Conservation (phyloP, 345 rosid genomes). For the Lumnitzera racemosa region DNA sequence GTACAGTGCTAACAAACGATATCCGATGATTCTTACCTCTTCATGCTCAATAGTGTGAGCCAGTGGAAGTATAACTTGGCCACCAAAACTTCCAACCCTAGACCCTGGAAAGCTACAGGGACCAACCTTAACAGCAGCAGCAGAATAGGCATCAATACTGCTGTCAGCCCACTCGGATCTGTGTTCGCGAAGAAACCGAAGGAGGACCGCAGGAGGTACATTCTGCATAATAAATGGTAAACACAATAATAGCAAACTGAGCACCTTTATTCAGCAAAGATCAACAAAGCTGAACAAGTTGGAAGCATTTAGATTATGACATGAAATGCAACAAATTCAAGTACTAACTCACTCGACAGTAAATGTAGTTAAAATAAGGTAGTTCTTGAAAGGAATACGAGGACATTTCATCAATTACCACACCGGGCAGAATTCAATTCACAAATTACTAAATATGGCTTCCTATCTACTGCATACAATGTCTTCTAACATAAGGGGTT, state of each 20-base stretch:
- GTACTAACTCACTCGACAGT: background rate
- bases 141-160: slow-evolving; percentile 87
- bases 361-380: background rate
- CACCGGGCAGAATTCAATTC: background rate
- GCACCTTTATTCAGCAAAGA: background rate
- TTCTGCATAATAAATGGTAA: slow-evolving; percentile 39
- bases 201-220: slow-evolving; percentile 96
- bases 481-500: background rate
- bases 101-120: slow-evolving; percentile 73
- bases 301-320: background rate
- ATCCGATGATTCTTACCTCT: slow-evolving; percentile 50
- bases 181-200: slow-evolving; percentile 91
- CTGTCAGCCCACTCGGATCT: slow-evolving; percentile 99
- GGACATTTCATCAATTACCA: no score
- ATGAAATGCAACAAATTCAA: background rate
- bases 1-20: background rate
- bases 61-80: slow-evolving; percentile 92
- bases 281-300: background rate
- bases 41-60: slow-evolving; percentile 96
- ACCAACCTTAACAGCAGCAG: slow-evolving; percentile 92
- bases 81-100: slow-evolving; percentile 78
- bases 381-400: no score
- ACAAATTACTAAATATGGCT: background rate
- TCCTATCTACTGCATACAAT: background rate
- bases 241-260: background rate